Base-by-base conservation (phyloP, 345 rosid species). In the Firmiana major region DNA sequence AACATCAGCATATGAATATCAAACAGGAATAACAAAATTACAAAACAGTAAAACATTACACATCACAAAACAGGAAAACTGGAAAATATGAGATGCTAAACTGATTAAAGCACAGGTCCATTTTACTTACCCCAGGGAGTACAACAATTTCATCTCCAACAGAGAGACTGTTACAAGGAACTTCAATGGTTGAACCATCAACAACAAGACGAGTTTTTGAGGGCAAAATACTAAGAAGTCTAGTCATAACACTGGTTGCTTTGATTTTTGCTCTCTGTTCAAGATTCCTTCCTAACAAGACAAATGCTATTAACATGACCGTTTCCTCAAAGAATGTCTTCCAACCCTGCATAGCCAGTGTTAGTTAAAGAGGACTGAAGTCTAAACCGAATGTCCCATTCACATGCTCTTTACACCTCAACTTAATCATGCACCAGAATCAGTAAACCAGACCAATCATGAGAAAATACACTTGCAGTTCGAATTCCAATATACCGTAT, bases 191-290 rank as follows among this genome's bases (percentile, higher is more conserved):
- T 58, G 97, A 84, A 51, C 77, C 86, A 83, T 85, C 85, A 85
- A 95, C 90, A 81, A 93, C 79, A 75, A 95, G 94, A 75, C 98
- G 98, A 84, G 99, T 98, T 87, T 85, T 93, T 36, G 98, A 86
- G 84, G 99, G 99, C 73, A 95, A 84, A 74, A 92, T 83, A 87
- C 87, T 90, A 68, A 93, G 81, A 78, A 95, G 98, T 77, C 98
- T 94, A 38, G 98, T 93, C 99, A 95, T 90, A 84, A 93, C 99
- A 90, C 99, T 93, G 57, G 96, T 82, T 75, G 99, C 98, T 90
- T 95, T 93, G 59, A 95, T 90, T 87, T 95, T 92, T 59, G 99
- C 99, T 89, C 42, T 40, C 73, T 95, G 98, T 86, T 95, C 99
- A 84, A 95, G 97, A 86, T 95, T 95, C 83, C 96, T 91, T 83